phyloP scores from a whole-genome alignment of 208 protist genomes.

The Acanthamoeba triangularis region DNA sequence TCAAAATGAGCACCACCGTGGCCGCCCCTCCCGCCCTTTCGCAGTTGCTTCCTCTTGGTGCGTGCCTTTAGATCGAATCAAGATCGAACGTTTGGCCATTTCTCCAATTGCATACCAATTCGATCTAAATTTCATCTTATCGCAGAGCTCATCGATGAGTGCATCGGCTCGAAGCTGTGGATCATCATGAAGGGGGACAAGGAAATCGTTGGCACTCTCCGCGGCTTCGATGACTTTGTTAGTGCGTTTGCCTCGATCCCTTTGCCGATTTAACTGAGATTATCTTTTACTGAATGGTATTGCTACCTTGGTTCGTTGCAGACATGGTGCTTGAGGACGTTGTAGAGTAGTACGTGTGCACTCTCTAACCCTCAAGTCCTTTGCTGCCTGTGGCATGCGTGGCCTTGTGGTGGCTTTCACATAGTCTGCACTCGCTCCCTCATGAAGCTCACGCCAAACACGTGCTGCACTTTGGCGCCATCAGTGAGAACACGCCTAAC shows the following conservation, averaged over 20 bases:
- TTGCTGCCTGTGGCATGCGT: not conserved
- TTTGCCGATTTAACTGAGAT: not conserved
- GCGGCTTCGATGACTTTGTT: constrained; percentile 92
- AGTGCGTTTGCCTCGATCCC: constrained; percentile 69
- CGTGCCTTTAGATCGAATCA: not conserved
- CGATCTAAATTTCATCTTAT: not conserved
- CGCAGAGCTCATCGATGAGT: constrained; percentile 89
- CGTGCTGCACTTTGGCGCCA: constrained; percentile 10
- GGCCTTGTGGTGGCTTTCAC: too few species aligned
- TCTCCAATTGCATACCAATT: too few species aligned
- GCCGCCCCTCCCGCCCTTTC: not conserved
- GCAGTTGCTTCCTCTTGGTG: not conserved
- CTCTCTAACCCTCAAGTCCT: not conserved
- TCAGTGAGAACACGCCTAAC: constrained; percentile 88
- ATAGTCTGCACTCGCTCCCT: too few species aligned
- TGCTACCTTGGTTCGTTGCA: constrained; percentile 5
- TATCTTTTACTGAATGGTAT: not conserved
- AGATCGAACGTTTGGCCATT: not conserved
- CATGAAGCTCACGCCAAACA: not conserved
- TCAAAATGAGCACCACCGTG: not conserved
- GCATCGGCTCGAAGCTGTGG: constrained; percentile 91
- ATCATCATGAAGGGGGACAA: constrained; percentile 93
- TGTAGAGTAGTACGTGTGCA: constrained; percentile 71
- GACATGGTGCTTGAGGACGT: constrained; percentile 82
- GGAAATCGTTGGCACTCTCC: constrained; percentile 91